Evolutionary conservation across 108 stramenopile species (phyloP).

Genomic region (Skeletonema potamos): DNA sequence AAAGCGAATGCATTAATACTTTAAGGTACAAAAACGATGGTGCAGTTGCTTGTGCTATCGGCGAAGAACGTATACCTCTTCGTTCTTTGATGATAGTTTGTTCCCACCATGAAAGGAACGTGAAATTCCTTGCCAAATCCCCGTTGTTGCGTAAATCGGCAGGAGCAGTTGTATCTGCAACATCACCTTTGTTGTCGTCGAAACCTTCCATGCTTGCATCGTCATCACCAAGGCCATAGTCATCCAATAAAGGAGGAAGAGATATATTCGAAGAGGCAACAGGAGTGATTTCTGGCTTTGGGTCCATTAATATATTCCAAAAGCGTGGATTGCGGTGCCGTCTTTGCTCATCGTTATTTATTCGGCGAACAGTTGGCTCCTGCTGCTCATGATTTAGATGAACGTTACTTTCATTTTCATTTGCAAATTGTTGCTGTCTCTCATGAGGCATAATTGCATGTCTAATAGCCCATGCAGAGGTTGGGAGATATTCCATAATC

Average conservation of each 20-base stretch:
- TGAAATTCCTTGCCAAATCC: constrained; percentile 24
- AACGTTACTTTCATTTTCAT: neutral
- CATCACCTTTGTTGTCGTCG: neutral
- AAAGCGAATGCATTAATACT: constrained; percentile 52
- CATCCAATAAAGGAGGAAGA: neutral
- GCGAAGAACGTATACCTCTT: neutral
- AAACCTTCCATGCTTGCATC: constrained; percentile 1
- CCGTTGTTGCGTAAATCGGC: neutral
- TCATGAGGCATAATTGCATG: constrained; percentile 28
- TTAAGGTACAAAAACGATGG: constrained; percentile 21
- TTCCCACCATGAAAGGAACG: constrained; percentile 36
- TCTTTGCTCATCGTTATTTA: constrained; percentile 4
- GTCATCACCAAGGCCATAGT: constrained; percentile 2
- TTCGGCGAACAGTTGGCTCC: neutral
- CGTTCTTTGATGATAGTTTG: constrained; percentile 17
- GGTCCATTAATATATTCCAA: constrained; percentile 34
- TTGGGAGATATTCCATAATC: constrained; percentile 28
- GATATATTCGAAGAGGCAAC: constrained; percentile 18
- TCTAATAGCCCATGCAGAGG: constrained; percentile 38
- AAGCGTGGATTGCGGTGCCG: constrained; percentile 20
- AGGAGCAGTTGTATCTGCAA: neutral
- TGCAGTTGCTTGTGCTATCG: neutral
- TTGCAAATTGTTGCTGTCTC: constrained; percentile 16
- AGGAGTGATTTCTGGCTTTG: constrained; percentile 2
- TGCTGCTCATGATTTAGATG: neutral